A percentile compares a stretch with the other conserved stretches of the same genome.
phyloP scores from a whole-genome alignment of 305 asterid species.

The Fraxinus ornus region DNA sequence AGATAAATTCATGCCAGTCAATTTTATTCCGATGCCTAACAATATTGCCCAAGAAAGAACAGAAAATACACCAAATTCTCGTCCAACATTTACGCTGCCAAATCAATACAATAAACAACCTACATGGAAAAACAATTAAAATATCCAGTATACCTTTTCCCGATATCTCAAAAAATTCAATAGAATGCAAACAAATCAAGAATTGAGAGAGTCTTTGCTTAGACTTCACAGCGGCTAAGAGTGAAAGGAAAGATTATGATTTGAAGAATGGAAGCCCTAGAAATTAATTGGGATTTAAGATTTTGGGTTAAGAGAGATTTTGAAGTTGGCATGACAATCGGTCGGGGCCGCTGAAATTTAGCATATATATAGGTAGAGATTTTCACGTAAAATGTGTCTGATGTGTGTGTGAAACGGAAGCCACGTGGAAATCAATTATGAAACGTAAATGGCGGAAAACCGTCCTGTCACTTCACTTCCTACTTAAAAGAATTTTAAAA shows the following conservation, averaged over 20 bases:
- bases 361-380: not conserved
- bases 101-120: conserved; percentile 2
- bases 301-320: conserved; percentile 20
- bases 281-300: conserved; percentile 13
- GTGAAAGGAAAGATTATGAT: conserved; percentile 30
- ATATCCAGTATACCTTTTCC: conserved; percentile 23
- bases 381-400: not conserved
- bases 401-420: not conserved
- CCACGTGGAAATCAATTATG: conserved; percentile 26
- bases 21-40: not conserved
- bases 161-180: conserved; percentile 1
- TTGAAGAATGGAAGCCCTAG: conserved; percentile 10
- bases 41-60: not conserved
- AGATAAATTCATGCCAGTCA: not conserved
- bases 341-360: conserved; percentile 21
- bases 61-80: not conserved
- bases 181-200: conserved; percentile 18
- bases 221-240: conserved; percentile 29
- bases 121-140: not conserved
- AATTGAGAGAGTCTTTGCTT: conserved; percentile 18
- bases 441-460: not conserved
- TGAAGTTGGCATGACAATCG: conserved; percentile 12
- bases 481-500: not conserved
- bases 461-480: not conserved
- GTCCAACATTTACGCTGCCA: not conserved